These are phyloP conservation scores for Stellera chamaejasme DNA, from an alignment of 345 rosid species.

Conservation along the genomic window DNA sequence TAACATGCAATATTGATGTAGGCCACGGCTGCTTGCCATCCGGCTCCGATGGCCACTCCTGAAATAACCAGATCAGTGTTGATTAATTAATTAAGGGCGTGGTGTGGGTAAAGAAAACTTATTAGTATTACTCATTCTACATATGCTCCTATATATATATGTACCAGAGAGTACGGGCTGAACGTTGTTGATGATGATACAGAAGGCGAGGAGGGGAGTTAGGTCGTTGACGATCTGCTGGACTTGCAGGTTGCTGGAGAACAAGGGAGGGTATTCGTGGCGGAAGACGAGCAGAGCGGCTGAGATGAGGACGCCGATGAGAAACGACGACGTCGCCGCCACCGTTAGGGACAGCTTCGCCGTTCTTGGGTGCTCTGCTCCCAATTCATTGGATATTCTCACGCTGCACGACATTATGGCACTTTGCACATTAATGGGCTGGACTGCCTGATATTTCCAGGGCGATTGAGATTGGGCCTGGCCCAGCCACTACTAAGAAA, in stretches of 20 bases:
- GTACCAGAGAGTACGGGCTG: slow-evolving; percentile 76
- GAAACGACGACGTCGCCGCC: slow-evolving; percentile 33
- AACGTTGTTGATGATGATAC: slow-evolving; percentile 46
- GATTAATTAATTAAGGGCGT: too few relatives aligned
- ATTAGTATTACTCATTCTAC: too few relatives aligned
- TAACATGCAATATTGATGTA: slow-evolving; percentile 62
- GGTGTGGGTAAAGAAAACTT: too few relatives aligned
- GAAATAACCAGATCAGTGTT: not conserved
- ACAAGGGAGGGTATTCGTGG: slow-evolving; percentile 38
- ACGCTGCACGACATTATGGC: slow-evolving; percentile 44
- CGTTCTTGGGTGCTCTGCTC: slow-evolving; percentile 58
- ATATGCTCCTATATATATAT: too few relatives aligned
- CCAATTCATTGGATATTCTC: slow-evolving; percentile 69
- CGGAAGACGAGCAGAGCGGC: slow-evolving; percentile 25
- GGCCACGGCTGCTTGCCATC: slow-evolving; percentile 65
- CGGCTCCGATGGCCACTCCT: slow-evolving; percentile 65
- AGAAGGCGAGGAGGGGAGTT: slow-evolving; percentile 50
- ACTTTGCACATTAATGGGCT: too few relatives aligned
- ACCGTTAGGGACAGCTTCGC: slow-evolving; percentile 48
- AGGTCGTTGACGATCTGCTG: slow-evolving; percentile 33
- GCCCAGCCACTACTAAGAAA: not conserved
- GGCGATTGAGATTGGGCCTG: too few relatives aligned
- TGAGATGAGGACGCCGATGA: slow-evolving; percentile 30
- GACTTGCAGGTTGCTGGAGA: slow-evolving; percentile 42
- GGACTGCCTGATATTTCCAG: too few relatives aligned